Evolutionary conservation across 2,329 filamentous ascomycete species (phyloP), one percentile per base, ranked within the genome.

Genomic region (Xylariomycetidae sp.): DNA sequence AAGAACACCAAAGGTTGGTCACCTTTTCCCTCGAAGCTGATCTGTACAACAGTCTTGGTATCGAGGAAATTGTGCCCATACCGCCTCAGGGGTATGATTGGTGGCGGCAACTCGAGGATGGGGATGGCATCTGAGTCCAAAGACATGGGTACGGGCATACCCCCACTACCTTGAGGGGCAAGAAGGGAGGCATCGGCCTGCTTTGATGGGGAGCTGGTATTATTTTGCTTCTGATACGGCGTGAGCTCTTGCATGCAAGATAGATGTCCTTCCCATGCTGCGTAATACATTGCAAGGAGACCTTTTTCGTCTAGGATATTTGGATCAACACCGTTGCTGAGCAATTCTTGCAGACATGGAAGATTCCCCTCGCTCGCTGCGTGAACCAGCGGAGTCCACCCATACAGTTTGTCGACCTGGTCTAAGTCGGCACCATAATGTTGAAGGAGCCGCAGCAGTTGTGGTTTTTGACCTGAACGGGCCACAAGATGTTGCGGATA

Each of bases 1-100:
- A 97, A 96, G 63, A 98, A 98, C n/a, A 85, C 66, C 32, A 98
- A 81, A 0, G 92, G 85, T 36, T 74, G 74, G 31, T 92, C 77
- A 31, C 74, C 80, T 16, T 77, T 69, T 40, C 83, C 82, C 32
- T 90, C 87, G 51, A 98, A 97, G 48, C 76, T 87, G 44, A 98
- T 84, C 51, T 96, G 87, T 10, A 98, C 81, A 44, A 96, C 94
- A 0, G 89, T 94, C 66, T 97, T 98, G 18, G 88, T 95, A 54
- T 98, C 92, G 22, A 98, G 72, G 70, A 98, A 98, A 61, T 97
- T 98, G 66, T 98, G 92, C 12, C 92, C 92, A 51, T 98, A 98
- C 50, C 92, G 78, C 47, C 92, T 79, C 30, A 97, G 71, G 0
- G 92, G 92, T 46, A 98, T 96, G 45, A 98, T 97, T 0, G 92